Evolutionary conservation across 2,329 filamentous ascomycete species (phyloP), one percentile per base, ranked within the genome.

Genomic region (Moelleriella libera): DNA sequence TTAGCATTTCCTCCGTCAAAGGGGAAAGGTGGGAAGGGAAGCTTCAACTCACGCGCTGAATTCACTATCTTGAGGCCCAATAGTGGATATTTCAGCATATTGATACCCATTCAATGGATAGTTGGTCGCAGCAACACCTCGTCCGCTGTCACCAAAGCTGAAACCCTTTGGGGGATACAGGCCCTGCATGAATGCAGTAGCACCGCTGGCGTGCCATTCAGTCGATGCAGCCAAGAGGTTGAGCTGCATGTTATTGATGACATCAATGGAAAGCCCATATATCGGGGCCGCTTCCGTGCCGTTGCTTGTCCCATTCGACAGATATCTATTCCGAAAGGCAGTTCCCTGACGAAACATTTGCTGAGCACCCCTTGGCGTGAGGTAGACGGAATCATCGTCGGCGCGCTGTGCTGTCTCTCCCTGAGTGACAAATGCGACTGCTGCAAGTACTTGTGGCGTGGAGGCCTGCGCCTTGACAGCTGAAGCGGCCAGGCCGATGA

Each of bases 91-190:
- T 1, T 77, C 77, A 14, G 90, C 83, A 53, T 94, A 79, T 60
- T 94, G 88, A 59, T 89, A 94, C 8, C 88, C 88, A 47, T 76
- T 67, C 56, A 94, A 63, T 0, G 88, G 88, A 41, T 78, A 76
- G 30, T 79, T 67, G 5, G 84, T 67, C 2, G 67, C 62, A 5
- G 73, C 76, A 9, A 78, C 52, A 5, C 50, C 47, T 2, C 48
- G 40, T 5, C 47, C 47, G 34, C 61, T 58, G 8, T 50, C 43
- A 28, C 60, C 61, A 4, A 21, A 21, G 21, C 61, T 63, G 10
- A 57, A 58, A 21, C 47, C 48, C 10, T 48, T 72, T 0, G 87
- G 85, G 2, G 88, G 88, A 58, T 94, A 95, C 4, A 95, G 70
- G 5, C 83, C 88, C 60, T 95, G 88, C 55, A 92, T 66, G 63